phyloP scores from a whole-genome alignment of 495 filamentous ascomycete species.

The Xanthoparmelia taractica region DNA sequence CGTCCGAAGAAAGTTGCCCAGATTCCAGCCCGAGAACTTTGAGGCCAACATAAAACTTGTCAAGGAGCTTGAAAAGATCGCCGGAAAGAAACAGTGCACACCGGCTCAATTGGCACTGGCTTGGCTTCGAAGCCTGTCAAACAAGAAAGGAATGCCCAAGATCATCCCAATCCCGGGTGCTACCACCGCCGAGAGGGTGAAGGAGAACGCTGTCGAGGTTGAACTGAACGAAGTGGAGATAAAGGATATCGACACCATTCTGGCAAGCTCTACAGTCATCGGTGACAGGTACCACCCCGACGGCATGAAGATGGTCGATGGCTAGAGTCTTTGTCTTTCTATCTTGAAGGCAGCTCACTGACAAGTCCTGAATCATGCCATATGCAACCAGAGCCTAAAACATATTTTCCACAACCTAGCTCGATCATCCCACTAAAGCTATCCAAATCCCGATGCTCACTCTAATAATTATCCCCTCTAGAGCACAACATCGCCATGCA shows the following conservation, averaged over 20 bases:
- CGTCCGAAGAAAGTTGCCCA: conserved; percentile 44
- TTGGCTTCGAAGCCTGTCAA: conserved; percentile 38
- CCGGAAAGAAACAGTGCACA: conserved; percentile 59
- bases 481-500: too few relatives aligned
- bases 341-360: background rate
- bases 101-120: conserved; percentile 67
- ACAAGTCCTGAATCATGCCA: background rate
- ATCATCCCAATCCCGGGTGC: conserved; percentile 85
- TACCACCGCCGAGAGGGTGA: conserved; percentile 41
- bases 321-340: background rate
- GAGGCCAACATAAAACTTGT: conserved; percentile 65
- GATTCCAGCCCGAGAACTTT: conserved; percentile 64
- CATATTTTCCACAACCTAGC: background rate
- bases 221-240: conserved; percentile 38
- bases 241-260: conserved; percentile 39
- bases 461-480: too few relatives aligned
- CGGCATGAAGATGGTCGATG: background rate
- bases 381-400: background rate
- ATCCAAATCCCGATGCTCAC: too few relatives aligned
- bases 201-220: conserved; percentile 31
- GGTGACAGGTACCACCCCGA: conserved; percentile 24
- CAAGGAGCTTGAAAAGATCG: conserved; percentile 55
- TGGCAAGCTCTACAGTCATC: conserved; percentile 24
- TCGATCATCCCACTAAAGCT: too few relatives aligned
- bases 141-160: conserved; percentile 52